phyloP scores from a whole-genome alignment of 2,329 filamentous ascomycete genomes.

The Trichoderma sp. region DNA sequence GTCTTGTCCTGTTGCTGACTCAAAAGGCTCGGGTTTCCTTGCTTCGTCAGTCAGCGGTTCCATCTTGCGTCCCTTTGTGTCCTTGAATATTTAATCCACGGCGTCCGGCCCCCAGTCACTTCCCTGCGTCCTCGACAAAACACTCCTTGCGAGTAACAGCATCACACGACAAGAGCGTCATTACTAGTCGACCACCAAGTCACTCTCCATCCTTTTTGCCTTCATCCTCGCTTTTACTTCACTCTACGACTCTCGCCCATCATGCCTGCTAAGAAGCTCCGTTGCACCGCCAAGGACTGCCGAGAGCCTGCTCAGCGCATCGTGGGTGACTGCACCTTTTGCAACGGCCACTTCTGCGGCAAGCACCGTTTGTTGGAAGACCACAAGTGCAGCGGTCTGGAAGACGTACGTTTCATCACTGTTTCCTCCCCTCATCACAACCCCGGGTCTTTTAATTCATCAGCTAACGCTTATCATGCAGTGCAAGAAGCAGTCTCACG shows the following conservation, averaged over 20 bases:
- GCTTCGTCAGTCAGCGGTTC: not conserved
- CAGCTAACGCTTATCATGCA: conserved; percentile 30
- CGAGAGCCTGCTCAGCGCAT: conserved; percentile 85
- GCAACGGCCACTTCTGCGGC: conserved; percentile 88
- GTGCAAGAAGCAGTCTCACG: conserved; percentile 97
- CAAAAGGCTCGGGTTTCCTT: conserved; percentile 2
- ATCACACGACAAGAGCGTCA: conserved; percentile 4
- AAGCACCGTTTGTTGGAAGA: conserved; percentile 93
- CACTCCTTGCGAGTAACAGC: not conserved
- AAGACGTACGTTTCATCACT: conserved; percentile 62
- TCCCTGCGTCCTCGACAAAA: not conserved
- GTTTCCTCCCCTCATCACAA: conserved; percentile 19
- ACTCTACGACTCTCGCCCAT: conserved; percentile 24
- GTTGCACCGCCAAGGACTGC: conserved; percentile 88
- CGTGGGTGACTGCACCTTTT: conserved; percentile 95
- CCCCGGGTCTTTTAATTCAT: not conserved
- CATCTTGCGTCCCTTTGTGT: not conserved
- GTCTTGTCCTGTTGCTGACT: not conserved
- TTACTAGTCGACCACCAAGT: not conserved
- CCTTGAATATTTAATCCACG: conserved; percentile 3
- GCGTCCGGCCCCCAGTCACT: not conserved
- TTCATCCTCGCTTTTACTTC: not conserved
- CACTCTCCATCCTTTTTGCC: not conserved
- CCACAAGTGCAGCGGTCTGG: conserved; percentile 87
- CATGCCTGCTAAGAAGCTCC: conserved; percentile 69